Evolutionary conservation across 208 protist genomes (phyloP).

Genomic region (Trypanosoma avium): DNA sequence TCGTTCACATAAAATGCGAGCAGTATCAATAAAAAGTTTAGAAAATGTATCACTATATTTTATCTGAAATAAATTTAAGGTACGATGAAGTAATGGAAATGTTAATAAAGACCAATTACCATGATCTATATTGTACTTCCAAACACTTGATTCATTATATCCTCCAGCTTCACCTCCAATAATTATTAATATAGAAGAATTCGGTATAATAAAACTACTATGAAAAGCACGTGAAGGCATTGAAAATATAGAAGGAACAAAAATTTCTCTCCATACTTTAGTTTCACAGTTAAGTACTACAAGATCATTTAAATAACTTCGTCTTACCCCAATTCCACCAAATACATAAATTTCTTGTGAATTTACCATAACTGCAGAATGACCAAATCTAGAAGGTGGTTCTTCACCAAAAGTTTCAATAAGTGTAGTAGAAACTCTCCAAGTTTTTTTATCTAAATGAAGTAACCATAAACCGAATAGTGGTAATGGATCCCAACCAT

Average conservation of each 20-base stretch:
- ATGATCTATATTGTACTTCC: conserved; percentile 40
- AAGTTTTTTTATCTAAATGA: conserved; percentile 27
- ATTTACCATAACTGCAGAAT: conserved; percentile 41
- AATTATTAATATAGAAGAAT: conserved; percentile 35
- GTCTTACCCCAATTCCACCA: conserved; percentile 50
- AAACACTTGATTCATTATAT: conserved; percentile 42
- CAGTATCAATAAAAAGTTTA: conserved; percentile 20
- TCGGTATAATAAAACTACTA: conserved; percentile 32
- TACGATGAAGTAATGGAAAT: conserved; percentile 44
- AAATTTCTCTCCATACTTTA: conserved; percentile 77
- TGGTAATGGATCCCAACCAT: conserved; percentile 53
- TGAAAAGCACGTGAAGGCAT: conserved; percentile 66
- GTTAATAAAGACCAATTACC: conserved; percentile 39
- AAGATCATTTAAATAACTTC: conserved; percentile 58
- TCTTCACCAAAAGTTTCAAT: conserved; percentile 59
- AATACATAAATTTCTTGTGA: conserved; percentile 54
- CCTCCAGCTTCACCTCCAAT: conserved; percentile 61
- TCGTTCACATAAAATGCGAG: conserved; percentile 21
- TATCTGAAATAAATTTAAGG: conserved; percentile 5
- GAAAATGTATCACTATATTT: background rate
- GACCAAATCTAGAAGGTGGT: conserved; percentile 66
- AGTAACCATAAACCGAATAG: conserved; percentile 54
- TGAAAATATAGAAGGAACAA: conserved; percentile 41
- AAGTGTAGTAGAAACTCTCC: conserved; percentile 24
- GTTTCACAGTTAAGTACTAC: conserved; percentile 60